Evolutionary conservation across 129 eudicot species (phyloP).

Genomic region (Chrysanthemum lavandulifolium): DNA sequence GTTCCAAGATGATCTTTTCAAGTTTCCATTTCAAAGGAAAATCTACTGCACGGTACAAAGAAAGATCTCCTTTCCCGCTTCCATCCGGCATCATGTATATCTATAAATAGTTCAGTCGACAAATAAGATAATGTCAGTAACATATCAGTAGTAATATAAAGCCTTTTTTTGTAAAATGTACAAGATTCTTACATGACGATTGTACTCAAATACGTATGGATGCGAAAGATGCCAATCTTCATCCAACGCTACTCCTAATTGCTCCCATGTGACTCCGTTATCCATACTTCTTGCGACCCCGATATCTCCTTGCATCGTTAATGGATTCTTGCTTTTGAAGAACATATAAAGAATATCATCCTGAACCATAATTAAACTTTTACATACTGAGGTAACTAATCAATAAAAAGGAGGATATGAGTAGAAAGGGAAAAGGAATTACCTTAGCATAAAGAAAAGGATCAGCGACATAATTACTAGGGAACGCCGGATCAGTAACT

Average conservation of each 20-base stretch:
- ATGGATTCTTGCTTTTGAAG: constrained; percentile 72
- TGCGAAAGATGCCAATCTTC: constrained; percentile 92
- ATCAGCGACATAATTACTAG: constrained; percentile 93
- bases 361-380: constrained; percentile 36
- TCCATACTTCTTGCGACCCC: constrained; percentile 77
- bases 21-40: constrained; percentile 83
- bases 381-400: too few relatives aligned
- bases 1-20: constrained; percentile 61
- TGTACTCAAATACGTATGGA: constrained; percentile 75
- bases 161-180: too few relatives aligned
- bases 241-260: constrained; percentile 71
- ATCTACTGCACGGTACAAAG: constrained; percentile 64
- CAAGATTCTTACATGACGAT: constrained; percentile 51
- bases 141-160: not conserved
- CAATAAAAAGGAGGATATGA: too few relatives aligned
- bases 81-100: constrained; percentile 94
- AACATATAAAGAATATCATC: constrained; percentile 68
- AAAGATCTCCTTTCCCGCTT: constrained; percentile 66
- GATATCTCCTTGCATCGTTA: constrained; percentile 89
- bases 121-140: not conserved
- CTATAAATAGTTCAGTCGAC: constrained; percentile 29
- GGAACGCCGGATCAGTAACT: constrained; percentile 59
- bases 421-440: too few relatives aligned
- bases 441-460: constrained; percentile 87
- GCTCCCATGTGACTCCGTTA: constrained; percentile 85